Conservation (phyloP, 164 flowering plant species). For the Macadamia integrifolia region DNA sequence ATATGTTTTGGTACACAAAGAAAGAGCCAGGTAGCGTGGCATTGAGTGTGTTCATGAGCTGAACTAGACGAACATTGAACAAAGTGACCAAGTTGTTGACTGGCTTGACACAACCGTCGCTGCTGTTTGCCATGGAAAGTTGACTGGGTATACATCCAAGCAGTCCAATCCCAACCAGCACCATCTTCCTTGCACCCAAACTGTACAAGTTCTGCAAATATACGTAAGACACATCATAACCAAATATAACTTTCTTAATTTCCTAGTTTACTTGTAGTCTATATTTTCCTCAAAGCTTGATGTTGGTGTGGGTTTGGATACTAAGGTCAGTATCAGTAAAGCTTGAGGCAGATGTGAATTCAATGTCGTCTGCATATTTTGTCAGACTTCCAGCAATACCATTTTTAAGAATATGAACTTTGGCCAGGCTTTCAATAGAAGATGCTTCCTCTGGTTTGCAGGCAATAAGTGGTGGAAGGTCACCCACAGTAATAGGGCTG, state of each 20-base stretch:
- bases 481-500: no score
- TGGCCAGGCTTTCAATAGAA: no score
- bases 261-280: no score
- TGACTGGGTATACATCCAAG: slow-evolving; percentile 35
- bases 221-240: background rate
- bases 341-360: no score
- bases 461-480: no score
- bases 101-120: slow-evolving; percentile 16
- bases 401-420: no score
- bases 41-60: slow-evolving; percentile 15
- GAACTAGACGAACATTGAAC: slow-evolving; percentile 21
- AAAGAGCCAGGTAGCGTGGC: slow-evolving; percentile 23
- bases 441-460: no score
- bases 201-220: slow-evolving; percentile 20
- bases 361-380: no score
- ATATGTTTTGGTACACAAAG: slow-evolving; percentile 27
- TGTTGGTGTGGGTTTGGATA: no score
- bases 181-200: slow-evolving; percentile 29
- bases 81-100: slow-evolving; percentile 21
- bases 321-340: no score
- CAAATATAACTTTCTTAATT: background rate
- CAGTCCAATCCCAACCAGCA: slow-evolving; percentile 24
- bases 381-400: no score
- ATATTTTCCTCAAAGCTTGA: no score
- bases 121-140: slow-evolving; percentile 16